Evolutionary conservation across 441 rosid species (phyloP).

Genomic region (Syzygium syzygioides): DNA sequence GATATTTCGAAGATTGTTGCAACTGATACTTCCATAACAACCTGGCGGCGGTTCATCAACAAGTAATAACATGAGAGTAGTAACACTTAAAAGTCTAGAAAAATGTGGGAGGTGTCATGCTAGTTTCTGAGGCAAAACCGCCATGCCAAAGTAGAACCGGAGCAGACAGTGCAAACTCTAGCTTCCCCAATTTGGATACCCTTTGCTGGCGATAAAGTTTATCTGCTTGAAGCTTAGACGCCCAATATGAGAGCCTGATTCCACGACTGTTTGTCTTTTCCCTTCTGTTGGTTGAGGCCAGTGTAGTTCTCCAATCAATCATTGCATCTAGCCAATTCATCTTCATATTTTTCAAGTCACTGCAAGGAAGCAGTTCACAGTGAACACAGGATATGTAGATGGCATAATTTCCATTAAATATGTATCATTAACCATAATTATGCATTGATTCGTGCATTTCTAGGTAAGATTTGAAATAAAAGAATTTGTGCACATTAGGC

Average conservation of each 20-base stretch:
- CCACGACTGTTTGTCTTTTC: background rate
- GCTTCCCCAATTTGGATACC: background rate
- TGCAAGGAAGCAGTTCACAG: background rate
- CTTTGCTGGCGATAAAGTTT: background rate
- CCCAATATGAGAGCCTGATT: background rate
- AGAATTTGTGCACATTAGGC: background rate
- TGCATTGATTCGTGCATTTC: background rate
- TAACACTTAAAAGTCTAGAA: background rate
- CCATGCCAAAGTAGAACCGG: background rate
- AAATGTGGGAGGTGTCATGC: background rate
- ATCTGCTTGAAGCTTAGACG: background rate
- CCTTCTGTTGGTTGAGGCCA: background rate
- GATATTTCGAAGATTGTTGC: background rate
- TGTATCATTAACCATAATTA: background rate
- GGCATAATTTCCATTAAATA: background rate
- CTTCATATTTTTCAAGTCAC: background rate
- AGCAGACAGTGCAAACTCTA: background rate
- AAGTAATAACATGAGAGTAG: background rate
- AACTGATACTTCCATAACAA: background rate
- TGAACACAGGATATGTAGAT: background rate
- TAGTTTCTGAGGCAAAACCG: background rate
- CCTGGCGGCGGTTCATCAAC: background rate
- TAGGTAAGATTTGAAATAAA: background rate
- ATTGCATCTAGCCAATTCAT: background rate
- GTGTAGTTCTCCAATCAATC: background rate